Evolutionary conservation across 371 early-diverging fungal genomes (phyloP).

Genomic region (Mortierella sp.): DNA sequence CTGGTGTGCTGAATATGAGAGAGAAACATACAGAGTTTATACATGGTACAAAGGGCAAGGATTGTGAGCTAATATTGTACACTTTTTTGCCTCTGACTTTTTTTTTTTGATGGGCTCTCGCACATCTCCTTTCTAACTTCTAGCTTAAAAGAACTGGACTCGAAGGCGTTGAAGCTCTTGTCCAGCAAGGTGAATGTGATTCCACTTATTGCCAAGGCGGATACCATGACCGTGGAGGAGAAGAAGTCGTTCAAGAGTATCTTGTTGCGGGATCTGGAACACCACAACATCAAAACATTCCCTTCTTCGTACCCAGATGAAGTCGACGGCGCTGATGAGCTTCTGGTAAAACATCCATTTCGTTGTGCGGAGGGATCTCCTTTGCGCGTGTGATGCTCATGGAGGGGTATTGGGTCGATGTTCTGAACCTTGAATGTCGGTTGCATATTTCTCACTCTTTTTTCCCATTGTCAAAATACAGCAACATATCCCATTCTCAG

Average conservation of each 20-base stretch:
- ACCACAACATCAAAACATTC: conserved; percentile 81
- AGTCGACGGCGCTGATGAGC: conserved; percentile 76
- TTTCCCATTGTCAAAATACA: conserved; percentile 32
- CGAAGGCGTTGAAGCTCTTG: conserved; percentile 84
- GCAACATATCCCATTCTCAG: conserved; percentile 91
- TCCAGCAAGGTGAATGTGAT: conserved; percentile 89
- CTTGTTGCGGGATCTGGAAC: conserved; percentile 79
- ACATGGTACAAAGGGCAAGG: no score
- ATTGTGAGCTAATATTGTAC: no score
- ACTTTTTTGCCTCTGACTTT: no score
- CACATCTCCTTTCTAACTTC: conserved; percentile 2
- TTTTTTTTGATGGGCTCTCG: conserved; percentile 14
- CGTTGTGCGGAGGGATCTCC: no score
- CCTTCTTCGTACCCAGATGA: conserved; percentile 65
- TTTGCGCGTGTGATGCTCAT: no score
- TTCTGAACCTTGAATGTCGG: no score
- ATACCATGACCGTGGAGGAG: conserved; percentile 75
- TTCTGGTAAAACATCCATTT: conserved; percentile 72
- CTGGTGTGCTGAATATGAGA: no score
- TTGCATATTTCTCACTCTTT: no score
- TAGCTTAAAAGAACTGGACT: conserved; percentile 90
- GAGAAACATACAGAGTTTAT: no score
- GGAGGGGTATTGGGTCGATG: background rate
- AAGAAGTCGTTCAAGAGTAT: conserved; percentile 73
- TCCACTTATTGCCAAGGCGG: conserved; percentile 84